Conservation (phyloP, 73 alveolate species). For the Paraurostyla sp. region DNA sequence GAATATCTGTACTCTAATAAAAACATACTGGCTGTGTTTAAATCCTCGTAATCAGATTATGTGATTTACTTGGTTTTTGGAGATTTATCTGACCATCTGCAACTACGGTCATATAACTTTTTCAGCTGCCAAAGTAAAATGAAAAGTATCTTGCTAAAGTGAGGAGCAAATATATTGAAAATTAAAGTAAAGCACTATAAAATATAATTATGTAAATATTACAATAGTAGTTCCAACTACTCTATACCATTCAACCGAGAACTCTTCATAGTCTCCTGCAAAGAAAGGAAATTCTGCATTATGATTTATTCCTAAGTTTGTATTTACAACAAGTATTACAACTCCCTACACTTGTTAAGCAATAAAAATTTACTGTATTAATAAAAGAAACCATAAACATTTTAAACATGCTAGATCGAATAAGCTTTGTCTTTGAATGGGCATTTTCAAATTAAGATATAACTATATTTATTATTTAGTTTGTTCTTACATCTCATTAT, state of each 20-base stretch:
- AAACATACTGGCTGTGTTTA: conserved; percentile 69
- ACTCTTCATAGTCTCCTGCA: conserved; percentile 59
- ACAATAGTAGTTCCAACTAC: conserved; percentile 64
- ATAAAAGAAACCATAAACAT: conserved; percentile 71
- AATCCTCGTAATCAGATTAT: conserved; percentile 62
- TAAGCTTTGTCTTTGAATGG: conserved; percentile 35
- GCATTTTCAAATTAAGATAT: conserved; percentile 61
- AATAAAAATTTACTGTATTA: conserved; percentile 46
- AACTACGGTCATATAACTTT: not conserved
- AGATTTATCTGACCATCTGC: too few species aligned
- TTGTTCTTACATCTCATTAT: conserved; percentile 38
- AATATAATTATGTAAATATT: not conserved
- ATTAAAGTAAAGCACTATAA: conserved; percentile 45
- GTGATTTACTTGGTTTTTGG: conserved; percentile 23
- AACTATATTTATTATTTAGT: not conserved
- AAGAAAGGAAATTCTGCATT: conserved; percentile 26
- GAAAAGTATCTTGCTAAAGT: not conserved
- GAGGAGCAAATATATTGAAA: conserved; percentile 51
- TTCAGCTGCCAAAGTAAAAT: not conserved
- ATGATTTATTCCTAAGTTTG: not conserved
- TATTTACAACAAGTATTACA: conserved; percentile 57
- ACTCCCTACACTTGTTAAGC: conserved; percentile 1
- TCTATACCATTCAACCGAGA: conserved; percentile 66
- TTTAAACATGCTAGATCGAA: conserved; percentile 54
- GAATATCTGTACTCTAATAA: conserved; percentile 69